phyloP scores from a whole-genome alignment of 2,329 filamentous ascomycete species.

The Dendrostoma leiphaemia region DNA sequence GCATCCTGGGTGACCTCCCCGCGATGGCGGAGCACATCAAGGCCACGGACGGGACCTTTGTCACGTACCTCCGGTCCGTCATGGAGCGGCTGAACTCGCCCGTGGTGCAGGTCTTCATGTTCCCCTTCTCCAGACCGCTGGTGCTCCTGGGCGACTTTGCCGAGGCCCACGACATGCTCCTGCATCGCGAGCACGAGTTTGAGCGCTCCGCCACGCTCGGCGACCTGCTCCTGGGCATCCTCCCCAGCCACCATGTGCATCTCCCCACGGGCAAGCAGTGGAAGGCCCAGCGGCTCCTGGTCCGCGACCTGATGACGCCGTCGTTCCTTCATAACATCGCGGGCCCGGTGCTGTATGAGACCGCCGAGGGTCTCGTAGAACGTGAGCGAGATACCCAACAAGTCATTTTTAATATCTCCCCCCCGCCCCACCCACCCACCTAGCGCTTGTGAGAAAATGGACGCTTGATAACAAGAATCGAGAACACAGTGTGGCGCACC shows the following conservation, averaged over 20 bases:
- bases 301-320: no score
- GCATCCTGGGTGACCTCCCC: conserved; percentile 41
- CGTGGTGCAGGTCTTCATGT: conserved; percentile 46
- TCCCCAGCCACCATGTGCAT: conserved; percentile 32
- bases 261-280: no score
- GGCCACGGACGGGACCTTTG: conserved; percentile 31
- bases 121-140: conserved; percentile 31
- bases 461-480: no score
- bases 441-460: no score
- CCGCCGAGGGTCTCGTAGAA: no score
- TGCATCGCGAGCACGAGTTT: conserved; percentile 21
- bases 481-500: no score
- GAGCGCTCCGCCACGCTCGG: conserved; percentile 1
- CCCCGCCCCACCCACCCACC: no score
- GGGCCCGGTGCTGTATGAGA: no score
- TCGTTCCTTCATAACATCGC: no score
- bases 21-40: conserved; percentile 36
- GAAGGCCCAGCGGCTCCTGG: no score
- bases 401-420: no score
- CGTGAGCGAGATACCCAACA: no score
- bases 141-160: conserved; percentile 21
- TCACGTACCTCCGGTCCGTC: conserved; percentile 29
- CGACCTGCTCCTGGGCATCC: conserved; percentile 29
- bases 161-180: conserved; percentile 22
- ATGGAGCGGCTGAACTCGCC: conserved; percentile 34